Conservation (phyloP, 257 asterid species). For the Anisodus acutangulus region DNA sequence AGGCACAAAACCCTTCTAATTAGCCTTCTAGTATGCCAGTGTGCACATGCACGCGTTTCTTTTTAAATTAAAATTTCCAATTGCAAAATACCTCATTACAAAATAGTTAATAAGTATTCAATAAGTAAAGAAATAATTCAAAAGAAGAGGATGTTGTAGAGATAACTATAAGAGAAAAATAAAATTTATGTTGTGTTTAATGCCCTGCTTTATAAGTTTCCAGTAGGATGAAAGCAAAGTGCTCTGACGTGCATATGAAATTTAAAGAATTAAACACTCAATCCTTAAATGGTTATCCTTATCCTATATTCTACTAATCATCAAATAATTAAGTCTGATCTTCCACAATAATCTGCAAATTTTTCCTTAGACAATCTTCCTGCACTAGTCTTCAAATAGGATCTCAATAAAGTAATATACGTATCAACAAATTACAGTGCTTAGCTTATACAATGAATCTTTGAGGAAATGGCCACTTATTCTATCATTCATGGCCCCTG, state of each 20-base stretch:
- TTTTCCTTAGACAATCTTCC: not conserved
- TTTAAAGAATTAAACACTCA: not conserved
- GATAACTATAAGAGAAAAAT: not conserved
- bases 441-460: not conserved
- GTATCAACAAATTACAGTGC: slow-evolving; percentile 18
- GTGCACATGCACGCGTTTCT: not conserved
- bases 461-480: slow-evolving; percentile 3
- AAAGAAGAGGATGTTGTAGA: not conserved
- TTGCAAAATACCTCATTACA: not conserved
- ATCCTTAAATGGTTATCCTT: slow-evolving; percentile 5
- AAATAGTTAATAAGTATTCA: not conserved
- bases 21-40: not conserved
- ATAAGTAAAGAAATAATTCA: not conserved
- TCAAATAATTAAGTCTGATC: not conserved
- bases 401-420: not conserved
- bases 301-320: not conserved
- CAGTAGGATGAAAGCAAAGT: slow-evolving; percentile 24
- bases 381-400: not conserved
- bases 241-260: not conserved
- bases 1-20: not conserved
- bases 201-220: slow-evolving; percentile 27
- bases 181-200: slow-evolving; percentile 7
- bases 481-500: slow-evolving; percentile 9
- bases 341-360: not conserved
- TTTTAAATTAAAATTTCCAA: not conserved